These are phyloP conservation scores for Trichoderma reesei DNA, from an alignment of 495 filamentous ascomycete species.

Conservation along the genomic window DNA sequence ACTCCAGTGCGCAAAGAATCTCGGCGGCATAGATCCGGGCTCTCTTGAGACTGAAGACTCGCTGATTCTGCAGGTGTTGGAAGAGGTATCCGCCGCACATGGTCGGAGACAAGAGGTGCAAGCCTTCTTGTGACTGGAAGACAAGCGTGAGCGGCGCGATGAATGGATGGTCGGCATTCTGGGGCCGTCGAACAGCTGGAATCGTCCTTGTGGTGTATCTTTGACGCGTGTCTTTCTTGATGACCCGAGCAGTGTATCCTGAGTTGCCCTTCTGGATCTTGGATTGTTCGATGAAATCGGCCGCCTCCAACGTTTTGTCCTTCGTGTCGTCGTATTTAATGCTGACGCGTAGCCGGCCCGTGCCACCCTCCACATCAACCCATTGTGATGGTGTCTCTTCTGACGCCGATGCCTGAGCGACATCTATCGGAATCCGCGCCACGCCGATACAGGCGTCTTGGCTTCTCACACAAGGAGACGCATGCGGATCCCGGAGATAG, in stretches of 20 bases:
- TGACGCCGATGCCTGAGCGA: background rate
- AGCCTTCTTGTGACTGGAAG: slow-evolving; percentile 78
- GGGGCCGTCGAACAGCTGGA: background rate
- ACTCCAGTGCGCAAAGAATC: slow-evolving; percentile 74
- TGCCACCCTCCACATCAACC: background rate
- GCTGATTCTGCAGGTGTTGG: slow-evolving; percentile 74
- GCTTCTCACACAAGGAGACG: background rate
- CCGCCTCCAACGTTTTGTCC: background rate
- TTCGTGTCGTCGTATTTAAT: background rate
- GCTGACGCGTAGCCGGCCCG: background rate
- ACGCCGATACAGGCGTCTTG: background rate
- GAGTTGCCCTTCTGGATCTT: too few species aligned
- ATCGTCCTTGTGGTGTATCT: background rate
- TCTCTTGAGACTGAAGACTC: slow-evolving; percentile 77
- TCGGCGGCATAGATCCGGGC: slow-evolving; percentile 80
- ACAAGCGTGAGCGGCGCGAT: slow-evolving; percentile 82
- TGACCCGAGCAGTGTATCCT: background rate
- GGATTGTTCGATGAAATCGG: background rate
- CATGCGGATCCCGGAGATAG: background rate
- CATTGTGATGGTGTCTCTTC: background rate
- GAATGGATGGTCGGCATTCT: slow-evolving; percentile 79
- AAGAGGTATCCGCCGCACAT: slow-evolving; percentile 81
- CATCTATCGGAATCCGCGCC: background rate
- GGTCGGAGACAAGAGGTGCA: slow-evolving; percentile 74
- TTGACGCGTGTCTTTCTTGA: background rate